phyloP scores from a whole-genome alignment of 1,139 yeast species.

The Pneumocystis carinii region DNA sequence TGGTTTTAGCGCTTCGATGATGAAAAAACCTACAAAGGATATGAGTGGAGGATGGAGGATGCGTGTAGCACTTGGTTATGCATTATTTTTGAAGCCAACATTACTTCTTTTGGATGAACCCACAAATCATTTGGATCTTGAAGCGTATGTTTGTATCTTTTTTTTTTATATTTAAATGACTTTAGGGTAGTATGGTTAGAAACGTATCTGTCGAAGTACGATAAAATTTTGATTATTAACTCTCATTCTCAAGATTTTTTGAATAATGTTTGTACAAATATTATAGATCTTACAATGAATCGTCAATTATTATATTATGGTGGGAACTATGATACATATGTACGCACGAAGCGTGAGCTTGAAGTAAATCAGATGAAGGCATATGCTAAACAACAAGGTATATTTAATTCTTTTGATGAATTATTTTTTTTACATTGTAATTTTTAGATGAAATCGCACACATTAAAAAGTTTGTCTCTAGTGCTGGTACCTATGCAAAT shows the following conservation, averaged over 20 bases:
- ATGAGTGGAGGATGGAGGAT: conserved; percentile 99
- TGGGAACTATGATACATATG: conserved; percentile 97
- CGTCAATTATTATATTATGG: conserved; percentile 61
- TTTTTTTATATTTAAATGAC: background rate
- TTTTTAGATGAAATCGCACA: conserved; percentile 75
- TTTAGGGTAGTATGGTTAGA: conserved; percentile 72
- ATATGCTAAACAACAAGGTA: conserved; percentile 37
- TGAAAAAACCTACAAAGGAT: conserved; percentile 82
- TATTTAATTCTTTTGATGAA: background rate
- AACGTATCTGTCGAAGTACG: conserved; percentile 89
- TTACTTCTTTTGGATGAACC: conserved; percentile 86
- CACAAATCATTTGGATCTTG: conserved; percentile 97
- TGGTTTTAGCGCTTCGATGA: conserved; percentile 80
- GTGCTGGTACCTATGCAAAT: conserved; percentile 99
- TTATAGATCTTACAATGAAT: conserved; percentile 87
- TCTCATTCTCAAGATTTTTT: conserved; percentile 99
- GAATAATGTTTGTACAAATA: conserved; percentile 95
- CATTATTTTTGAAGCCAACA: conserved; percentile 74
- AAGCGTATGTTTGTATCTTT: conserved; percentile 49
- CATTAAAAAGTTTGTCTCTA: conserved; percentile 95
- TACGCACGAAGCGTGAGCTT: conserved; percentile 82
- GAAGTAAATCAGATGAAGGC: conserved; percentile 98
- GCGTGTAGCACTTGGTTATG: conserved; percentile 82
- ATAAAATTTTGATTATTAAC: conserved; percentile 81
- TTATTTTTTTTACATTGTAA: conserved; percentile 28